Evolutionary conservation across 2,329 filamentous ascomycete genomes (phyloP), one percentile per base, ranked within the genome.

Genomic region (Sporothrix mexicana): DNA sequence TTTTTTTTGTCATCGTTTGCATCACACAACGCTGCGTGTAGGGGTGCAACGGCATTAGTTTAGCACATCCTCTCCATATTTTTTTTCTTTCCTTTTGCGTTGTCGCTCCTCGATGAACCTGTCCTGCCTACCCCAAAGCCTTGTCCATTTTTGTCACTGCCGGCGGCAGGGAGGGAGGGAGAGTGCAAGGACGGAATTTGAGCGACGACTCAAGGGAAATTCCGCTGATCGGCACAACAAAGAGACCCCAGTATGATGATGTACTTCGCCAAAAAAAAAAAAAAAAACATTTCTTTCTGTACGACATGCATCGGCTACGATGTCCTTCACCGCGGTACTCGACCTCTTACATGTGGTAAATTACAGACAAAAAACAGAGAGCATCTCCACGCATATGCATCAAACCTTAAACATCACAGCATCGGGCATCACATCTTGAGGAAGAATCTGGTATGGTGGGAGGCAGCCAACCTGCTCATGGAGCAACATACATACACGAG

Each of bases 21-120:
- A 10, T 47, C 61, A 25, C 66, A 69, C 66, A 55, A 55, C 66
- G 25, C n/a, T 55, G 47, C 25, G 41, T 20, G n/a, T 51, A 69
- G 67, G 67, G 67, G 67, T 69, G 15, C 67, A 69, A 69, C 67
- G 49, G 36, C 51, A 3, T 69, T 57, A 57, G 67, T 25, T 43
- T 41, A 45, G 41, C n/a, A 57, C 36, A 69, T 62, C 47, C n/a
- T 72, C 53, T 69, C 61, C 30, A 53, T 55, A 25, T n/a, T 15
- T 45, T 57, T 64, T 70, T 8, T 13, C 36, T 30, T 20, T 43
- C 41, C 13, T 59, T 12, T 59, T 47, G 4, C n/a, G 49, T 62
- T 61, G 0, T 61, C 23, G 30, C 30, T 36, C 30, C 30, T 2
- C 30, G 30, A 36, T 36, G 30, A 4, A 36, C 30, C 53, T 49